Conservation (phyloP, 1,284 basidiomycete species). For the Puccinia sorghi region DNA sequence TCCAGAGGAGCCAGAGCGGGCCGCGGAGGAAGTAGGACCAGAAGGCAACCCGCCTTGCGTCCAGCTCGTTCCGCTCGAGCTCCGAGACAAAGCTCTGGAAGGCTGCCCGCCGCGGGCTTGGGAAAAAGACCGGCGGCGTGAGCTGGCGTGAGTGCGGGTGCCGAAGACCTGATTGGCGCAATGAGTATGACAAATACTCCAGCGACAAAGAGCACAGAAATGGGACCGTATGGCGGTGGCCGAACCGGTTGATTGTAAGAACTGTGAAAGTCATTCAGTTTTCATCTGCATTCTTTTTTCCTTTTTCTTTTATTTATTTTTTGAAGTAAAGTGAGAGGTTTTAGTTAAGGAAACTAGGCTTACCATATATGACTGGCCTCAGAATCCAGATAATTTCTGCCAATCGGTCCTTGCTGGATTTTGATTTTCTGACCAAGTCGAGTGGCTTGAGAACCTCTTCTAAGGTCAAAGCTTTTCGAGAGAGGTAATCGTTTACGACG, state of each 20-base stretch:
- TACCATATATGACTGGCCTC: constrained; percentile 57
- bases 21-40: constrained; percentile 84
- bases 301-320: background rate
- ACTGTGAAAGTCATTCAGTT: constrained; percentile 50
- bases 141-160: background rate
- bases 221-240: constrained; percentile 54
- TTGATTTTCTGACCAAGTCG: constrained; percentile 55
- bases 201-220: constrained; percentile 57
- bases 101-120: constrained; percentile 1
- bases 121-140: background rate
- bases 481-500: constrained; percentile 54
- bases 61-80: constrained; percentile 67
- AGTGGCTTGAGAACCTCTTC: constrained; percentile 56
- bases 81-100: constrained; percentile 52
- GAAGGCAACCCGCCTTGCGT: constrained; percentile 75
- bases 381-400: constrained; percentile 58
- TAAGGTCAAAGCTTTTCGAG: constrained; percentile 54
- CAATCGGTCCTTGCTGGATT: constrained; percentile 45
- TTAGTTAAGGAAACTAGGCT: constrained; percentile 14
- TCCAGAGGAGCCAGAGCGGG: constrained; percentile 82
- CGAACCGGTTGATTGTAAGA: constrained; percentile 55
- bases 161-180: constrained; percentile 28
- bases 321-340: background rate
- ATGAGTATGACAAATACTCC: constrained; percentile 56
- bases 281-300: background rate